These are phyloP conservation scores for Pholiota conissans DNA, from an alignment of 768 basidiomycete species.

Conservation along the genomic window DNA sequence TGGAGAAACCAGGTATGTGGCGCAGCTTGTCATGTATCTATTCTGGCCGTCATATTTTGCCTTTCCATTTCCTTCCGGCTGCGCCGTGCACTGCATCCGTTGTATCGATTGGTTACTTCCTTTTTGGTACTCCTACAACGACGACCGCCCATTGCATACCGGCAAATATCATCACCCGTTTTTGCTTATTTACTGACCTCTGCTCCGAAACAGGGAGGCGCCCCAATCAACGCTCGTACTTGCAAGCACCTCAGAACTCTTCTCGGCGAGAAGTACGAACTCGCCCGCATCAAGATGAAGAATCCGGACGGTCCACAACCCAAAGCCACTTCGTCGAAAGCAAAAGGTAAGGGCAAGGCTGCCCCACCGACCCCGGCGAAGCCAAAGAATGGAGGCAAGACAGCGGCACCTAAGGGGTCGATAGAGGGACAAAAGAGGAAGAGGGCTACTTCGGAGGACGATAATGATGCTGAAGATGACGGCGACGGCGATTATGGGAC, in stretches of 20 bases:
- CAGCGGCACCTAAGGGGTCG: too few species aligned
- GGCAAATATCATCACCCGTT: too few species aligned
- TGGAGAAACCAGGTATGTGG: slow-evolving; percentile 11
- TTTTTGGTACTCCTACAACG: neutral
- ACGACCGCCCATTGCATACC: neutral
- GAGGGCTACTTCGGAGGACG: slow-evolving; percentile 12
- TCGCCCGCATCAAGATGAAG: slow-evolving; percentile 41
- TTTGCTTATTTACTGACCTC: too few species aligned
- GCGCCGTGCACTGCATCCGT: neutral
- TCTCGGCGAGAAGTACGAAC: slow-evolving; percentile 48
- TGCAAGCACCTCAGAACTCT: slow-evolving; percentile 48
- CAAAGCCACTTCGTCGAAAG: slow-evolving; percentile 14
- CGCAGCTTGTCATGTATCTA: too few species aligned
- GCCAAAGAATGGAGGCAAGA: too few species aligned
- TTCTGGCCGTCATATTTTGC: neutral
- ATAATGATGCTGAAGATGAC: slow-evolving; percentile 26
- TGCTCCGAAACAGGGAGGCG: slow-evolving; percentile 26
- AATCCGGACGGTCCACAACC: slow-evolving; percentile 36
- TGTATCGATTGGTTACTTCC: neutral
- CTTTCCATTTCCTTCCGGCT: neutral
- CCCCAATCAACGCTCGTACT: slow-evolving; percentile 45
- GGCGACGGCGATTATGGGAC: slow-evolving; percentile 14
- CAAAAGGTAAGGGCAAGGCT: slow-evolving; percentile 17
- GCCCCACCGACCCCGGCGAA: too few species aligned
- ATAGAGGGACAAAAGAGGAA: too few species aligned